These are phyloP conservation scores for Sugiyamaella marilandica DNA, from an alignment of 805 yeast genomes.

Conservation along the genomic window DNA sequence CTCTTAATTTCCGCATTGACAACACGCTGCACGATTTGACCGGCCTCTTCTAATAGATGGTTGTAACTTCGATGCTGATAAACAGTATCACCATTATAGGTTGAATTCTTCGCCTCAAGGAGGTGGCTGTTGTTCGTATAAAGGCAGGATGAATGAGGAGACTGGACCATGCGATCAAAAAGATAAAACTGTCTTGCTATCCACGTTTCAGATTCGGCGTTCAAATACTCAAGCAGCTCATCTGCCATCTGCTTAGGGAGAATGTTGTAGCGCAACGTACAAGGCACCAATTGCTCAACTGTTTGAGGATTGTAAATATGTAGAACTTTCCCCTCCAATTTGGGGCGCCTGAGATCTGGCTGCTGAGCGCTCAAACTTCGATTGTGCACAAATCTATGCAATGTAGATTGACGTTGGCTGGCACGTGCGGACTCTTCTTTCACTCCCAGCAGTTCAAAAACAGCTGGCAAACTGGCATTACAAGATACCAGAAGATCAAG, in stretches of 20 bases:
- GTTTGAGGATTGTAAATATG: slow-evolving; percentile 49
- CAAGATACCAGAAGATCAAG: slow-evolving; percentile 51
- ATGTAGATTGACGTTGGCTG: slow-evolving; percentile 13
- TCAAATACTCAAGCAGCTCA: slow-evolving; percentile 39
- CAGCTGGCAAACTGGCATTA: slow-evolving; percentile 45
- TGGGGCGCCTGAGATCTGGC: neutral
- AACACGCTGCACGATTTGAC: slow-evolving; percentile 36
- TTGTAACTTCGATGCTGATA: slow-evolving; percentile 34
- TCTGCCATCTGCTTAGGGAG: slow-evolving; percentile 50
- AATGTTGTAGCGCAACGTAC: slow-evolving; percentile 47
- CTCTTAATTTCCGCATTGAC: slow-evolving; percentile 37
- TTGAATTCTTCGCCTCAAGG: slow-evolving; percentile 17
- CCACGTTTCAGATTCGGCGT: slow-evolving; percentile 41
- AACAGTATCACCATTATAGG: slow-evolving; percentile 40
- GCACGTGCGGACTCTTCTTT: neutral
- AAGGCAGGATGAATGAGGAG: slow-evolving; percentile 49
- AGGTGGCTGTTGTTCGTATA: slow-evolving; percentile 31
- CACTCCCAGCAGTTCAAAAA: slow-evolving; percentile 38
- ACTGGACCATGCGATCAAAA: slow-evolving; percentile 56
- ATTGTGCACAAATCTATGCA: slow-evolving; percentile 9
- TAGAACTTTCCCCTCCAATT: slow-evolving; percentile 18
- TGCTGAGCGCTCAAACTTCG: neutral
- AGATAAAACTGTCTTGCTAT: slow-evolving; percentile 47
- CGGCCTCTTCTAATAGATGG: slow-evolving; percentile 39
- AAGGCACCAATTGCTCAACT: slow-evolving; percentile 46